Evolutionary conservation across 441 rosid species (phyloP).

Genomic region (Gossypium trilobum): DNA sequence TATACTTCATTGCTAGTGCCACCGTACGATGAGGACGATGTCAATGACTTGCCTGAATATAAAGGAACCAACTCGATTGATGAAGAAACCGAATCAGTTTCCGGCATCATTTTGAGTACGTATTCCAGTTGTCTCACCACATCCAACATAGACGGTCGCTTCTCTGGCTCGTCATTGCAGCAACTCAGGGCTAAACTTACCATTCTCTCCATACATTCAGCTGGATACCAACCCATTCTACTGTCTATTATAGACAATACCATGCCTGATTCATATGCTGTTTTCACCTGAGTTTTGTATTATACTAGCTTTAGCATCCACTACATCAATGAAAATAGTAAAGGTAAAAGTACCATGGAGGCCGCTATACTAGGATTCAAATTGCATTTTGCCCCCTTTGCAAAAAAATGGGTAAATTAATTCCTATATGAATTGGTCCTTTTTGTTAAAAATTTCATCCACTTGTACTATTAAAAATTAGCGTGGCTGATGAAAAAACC

Average conservation of each 20-base stretch:
- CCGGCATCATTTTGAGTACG: constrained; percentile 42
- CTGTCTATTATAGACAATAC: constrained; percentile 58
- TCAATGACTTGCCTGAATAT: constrained; percentile 24
- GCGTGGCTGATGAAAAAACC: too few species aligned
- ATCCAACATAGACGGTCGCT: constrained; percentile 57
- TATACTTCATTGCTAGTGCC: constrained; percentile 26
- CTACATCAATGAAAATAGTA: not conserved
- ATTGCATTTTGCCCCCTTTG: too few species aligned
- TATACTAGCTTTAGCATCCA: not conserved
- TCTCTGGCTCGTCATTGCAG: constrained; percentile 55
- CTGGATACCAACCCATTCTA: constrained; percentile 72
- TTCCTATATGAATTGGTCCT: too few species aligned
- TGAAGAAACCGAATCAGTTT: constrained; percentile 16
- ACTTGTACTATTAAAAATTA: too few species aligned
- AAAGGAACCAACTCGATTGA: constrained; percentile 23
- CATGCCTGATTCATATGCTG: constrained; percentile 43
- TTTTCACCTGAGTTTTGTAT: constrained; percentile 40
- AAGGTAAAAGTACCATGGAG: too few species aligned
- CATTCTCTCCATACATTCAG: constrained; percentile 52
- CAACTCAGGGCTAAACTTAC: constrained; percentile 49
- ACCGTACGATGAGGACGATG: constrained; percentile 32
- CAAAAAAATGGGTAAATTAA: too few species aligned
- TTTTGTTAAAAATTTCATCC: too few species aligned
- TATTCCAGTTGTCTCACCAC: constrained; percentile 70
- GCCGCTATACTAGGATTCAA: too few species aligned